Conservation (phyloP, 192 early-diverging fungal genomes). For the Podila epicladia region DNA sequence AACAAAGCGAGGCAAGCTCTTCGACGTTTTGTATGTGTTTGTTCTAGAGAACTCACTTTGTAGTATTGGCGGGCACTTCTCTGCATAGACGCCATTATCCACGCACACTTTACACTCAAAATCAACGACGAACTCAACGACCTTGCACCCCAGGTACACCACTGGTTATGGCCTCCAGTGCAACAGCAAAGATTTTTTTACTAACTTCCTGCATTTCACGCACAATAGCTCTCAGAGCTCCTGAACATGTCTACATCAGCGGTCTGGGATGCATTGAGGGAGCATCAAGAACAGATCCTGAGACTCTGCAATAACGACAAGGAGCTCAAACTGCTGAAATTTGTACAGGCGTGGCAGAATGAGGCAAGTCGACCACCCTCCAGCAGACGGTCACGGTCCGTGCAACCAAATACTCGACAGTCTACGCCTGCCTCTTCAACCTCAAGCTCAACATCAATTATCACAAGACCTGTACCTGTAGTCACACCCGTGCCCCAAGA, state of each 20-base stretch:
- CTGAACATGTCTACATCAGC: neutral
- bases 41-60: no score
- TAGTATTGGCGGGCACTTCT: no score
- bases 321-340: neutral
- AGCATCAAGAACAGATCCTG: neutral
- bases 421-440: no score
- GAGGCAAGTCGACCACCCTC: neutral
- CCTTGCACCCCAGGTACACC: conserved; percentile 1
- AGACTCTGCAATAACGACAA: neutral
- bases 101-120: neutral
- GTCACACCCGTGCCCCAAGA: no score
- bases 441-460: no score
- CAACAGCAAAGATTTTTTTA: neutral
- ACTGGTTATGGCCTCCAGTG: neutral
- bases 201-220: neutral
- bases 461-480: no score
- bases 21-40: neutral
- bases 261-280: neutral
- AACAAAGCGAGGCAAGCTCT: neutral
- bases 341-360: neutral
- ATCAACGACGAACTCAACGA: neutral
- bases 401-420: no score
- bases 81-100: neutral
- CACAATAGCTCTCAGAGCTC: conserved; percentile 5
- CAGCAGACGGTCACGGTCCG: no score